Conservation (phyloP, 192 early-diverging fungal genomes). For the Umbelopsis vinacea region DNA sequence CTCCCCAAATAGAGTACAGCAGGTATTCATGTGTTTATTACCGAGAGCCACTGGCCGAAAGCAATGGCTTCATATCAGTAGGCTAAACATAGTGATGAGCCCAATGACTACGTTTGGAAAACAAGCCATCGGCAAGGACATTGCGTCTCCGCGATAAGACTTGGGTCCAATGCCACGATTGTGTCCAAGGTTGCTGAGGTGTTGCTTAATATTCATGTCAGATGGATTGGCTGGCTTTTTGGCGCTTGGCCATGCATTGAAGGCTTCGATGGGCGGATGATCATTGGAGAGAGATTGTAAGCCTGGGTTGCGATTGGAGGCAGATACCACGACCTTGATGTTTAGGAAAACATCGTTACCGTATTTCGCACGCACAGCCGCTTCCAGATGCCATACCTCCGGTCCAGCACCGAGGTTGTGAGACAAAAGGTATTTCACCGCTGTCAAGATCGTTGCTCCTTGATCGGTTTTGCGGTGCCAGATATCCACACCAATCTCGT, state of each 20-base stretch:
- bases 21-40: no score
- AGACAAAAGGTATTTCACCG: not conserved
- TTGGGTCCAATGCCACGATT: not conserved
- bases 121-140: not conserved
- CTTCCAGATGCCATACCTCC: not conserved
- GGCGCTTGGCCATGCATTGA: not conserved
- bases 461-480: not conserved
- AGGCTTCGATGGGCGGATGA: not conserved
- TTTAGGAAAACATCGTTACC: conserved; percentile 1
- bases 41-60: no score
- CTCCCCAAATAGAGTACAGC: no score
- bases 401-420: not conserved
- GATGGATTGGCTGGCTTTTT: not conserved
- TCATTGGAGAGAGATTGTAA: not conserved
- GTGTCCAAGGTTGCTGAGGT: not conserved
- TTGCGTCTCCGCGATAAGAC: not conserved
- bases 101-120: not conserved
- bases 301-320: not conserved
- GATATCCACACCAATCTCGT: not conserved
- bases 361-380: not conserved
- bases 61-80: no score
- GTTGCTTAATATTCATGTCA: not conserved
- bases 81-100: not conserved
- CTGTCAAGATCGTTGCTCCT: not conserved
- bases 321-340: not conserved